Conservation (phyloP, 495 filamentous ascomycete genomes). For the Glonium stellatum region DNA sequence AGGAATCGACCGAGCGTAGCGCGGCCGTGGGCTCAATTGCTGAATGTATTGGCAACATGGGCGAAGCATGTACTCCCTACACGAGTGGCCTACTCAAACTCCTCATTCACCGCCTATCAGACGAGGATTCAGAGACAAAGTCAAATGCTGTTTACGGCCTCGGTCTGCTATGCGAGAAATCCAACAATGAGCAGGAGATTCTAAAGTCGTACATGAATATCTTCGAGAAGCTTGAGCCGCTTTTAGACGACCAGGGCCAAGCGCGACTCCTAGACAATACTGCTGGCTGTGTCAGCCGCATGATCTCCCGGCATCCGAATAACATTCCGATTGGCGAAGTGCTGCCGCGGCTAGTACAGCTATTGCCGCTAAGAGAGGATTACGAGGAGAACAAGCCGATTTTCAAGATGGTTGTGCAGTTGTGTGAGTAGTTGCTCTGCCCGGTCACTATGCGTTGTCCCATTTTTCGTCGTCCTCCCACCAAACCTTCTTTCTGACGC, state of each 20-base stretch:
- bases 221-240: constrained; percentile 72
- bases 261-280: constrained; percentile 86
- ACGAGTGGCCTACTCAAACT: constrained; percentile 68
- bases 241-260: constrained; percentile 60
- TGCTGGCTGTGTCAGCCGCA: constrained; percentile 82
- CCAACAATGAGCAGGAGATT: constrained; percentile 62
- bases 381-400: constrained; percentile 94
- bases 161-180: constrained; percentile 75
- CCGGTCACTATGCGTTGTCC: neutral
- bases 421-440: constrained; percentile 55
- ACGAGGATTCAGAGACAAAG: constrained; percentile 86
- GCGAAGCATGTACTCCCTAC: constrained; percentile 63
- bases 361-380: constrained; percentile 87
- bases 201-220: constrained; percentile 68
- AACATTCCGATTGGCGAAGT: constrained; percentile 72
- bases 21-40: constrained; percentile 87
- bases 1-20: constrained; percentile 76
- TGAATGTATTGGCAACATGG: constrained; percentile 86
- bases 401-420: constrained; percentile 75
- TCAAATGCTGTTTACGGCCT: constrained; percentile 90
- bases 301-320: constrained; percentile 79
- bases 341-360: constrained; percentile 66
- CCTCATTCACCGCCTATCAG: constrained; percentile 76
- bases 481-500: neutral
- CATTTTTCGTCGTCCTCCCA: neutral